Evolutionary conservation across 805 yeast species (phyloP), one percentile per base, ranked within the genome.

Genomic region (Spathaspora hagerdaliae): DNA sequence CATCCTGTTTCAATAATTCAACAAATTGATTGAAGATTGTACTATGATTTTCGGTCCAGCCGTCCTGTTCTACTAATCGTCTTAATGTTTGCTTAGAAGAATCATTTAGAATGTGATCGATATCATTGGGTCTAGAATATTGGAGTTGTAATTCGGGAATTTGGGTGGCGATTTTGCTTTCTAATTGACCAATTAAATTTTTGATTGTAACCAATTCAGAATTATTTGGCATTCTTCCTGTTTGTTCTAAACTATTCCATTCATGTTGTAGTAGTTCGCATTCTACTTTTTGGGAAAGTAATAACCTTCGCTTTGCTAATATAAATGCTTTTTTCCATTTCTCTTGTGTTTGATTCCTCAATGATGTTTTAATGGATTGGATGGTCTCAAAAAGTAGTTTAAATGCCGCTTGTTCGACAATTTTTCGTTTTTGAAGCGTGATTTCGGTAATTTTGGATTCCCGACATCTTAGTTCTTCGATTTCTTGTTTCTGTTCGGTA

Each of bases 401-500:
- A 6, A 68, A 59, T 27, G 79, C 71, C 42, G 67, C 66, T 19
- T 68, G 73, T 38, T 71, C 60, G 13, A 63, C 59, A 6, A 59
- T 44, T 14, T 61, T 66, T 35, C 60, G 69, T 38, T 64, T 67
- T 3, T 60, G 56, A 4, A 75, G 35, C 1, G 72, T 67, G 24
- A 61, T 56, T 11, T 73, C 67, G 2, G 81, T 63, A 45, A 71
- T 63, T 15, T 61, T 54, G 5, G 63, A 52, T 56, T 83, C 87
- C 42, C 89, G 70, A 0, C 60, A 59, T 51, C 87, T 68, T 43
- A 89, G 69, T 49, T 81, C 85, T 43, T 79, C 86, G 46, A 88
- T 87, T 59, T 84, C 90, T 46, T 73, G 77, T 52, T 81, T 80
- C 57, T 87, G 96, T 56, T 86, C 90, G 2, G 90, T 80, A 33